Base-by-base conservation (phyloP, 2,329 filamentous ascomycete species). In the Cytospora leucostoma region DNA sequence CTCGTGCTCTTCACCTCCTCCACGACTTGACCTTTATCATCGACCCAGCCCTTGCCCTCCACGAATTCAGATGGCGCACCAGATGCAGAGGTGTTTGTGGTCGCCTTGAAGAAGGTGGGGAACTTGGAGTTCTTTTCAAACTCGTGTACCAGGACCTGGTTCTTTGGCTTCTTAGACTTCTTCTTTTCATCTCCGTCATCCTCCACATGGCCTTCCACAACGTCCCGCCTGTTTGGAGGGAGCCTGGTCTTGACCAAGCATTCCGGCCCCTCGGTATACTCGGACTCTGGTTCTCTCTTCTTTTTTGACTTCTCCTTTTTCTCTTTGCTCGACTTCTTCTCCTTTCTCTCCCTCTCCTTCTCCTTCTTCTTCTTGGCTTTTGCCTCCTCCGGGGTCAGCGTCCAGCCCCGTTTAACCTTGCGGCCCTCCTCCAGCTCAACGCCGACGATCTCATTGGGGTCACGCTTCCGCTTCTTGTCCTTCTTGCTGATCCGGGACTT, bases 341-440 rank as follows among this genome's bases (percentile, higher is more conserved):
- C 76, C 66, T 72, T 74, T 6, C 74, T 73, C 63, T 78, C 76
- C 66, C 79, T 77, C 33, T 77, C 77, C 70, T 80, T 84, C 63
- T 75, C 73, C 67, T 77, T 79, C 71, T 74, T 77, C 49, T 75
- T 79, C 68, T 79, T 82, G 68, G 79, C 80, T 70, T 74, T 78
- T 69, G 78, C 76, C 64, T 80, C 76, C 21, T 80, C 78, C 27
- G 81, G 78, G 1, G 88, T 82, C 66, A 93, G 90, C 0, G 91
- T 94, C 93, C 93, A 97, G 6, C 93, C 93, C 65, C 93, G 84
- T 80, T 95, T 96, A 65, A 97, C 88, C 71, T 91, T 91, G 69
- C 93, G 86, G 54, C 86, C 89, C 19, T 86, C 81, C 7, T 88
- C 84, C 47, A 99, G 78, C 71, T 90, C 86, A 55, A 92, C 82